Conservation (phyloP, 495 filamentous ascomycete genomes). For the Xylaria curta region DNA sequence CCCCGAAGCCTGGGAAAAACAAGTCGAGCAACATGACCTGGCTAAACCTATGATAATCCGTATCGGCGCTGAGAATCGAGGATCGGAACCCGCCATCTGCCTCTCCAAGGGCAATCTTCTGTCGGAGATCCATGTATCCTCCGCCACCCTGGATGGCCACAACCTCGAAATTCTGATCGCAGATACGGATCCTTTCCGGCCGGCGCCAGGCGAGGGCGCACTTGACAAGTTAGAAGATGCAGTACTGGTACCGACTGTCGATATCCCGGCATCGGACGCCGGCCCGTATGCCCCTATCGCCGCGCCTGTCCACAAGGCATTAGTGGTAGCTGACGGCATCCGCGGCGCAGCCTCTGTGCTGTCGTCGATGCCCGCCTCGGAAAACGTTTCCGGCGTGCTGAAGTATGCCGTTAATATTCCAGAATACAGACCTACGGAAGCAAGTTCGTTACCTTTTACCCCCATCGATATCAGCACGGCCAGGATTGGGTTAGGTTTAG, state of each 20-base stretch:
- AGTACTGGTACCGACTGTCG: constrained; percentile 75
- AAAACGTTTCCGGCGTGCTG: constrained; percentile 42
- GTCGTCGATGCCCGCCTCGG: constrained; percentile 42
- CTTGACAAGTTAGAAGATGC: constrained; percentile 55
- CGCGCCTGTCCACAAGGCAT: constrained; percentile 83
- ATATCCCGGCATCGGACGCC: constrained; percentile 65
- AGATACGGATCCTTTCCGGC: constrained; percentile 53
- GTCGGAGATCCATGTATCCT: constrained; percentile 64
- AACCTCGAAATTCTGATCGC: constrained; percentile 83
- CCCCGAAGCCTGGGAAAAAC: constrained; percentile 72
- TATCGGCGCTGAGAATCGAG: constrained; percentile 38
- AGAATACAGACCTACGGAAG: constrained; percentile 42
- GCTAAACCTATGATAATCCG: constrained; percentile 54
- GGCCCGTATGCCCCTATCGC: constrained; percentile 68
- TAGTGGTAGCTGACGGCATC: constrained; percentile 75
- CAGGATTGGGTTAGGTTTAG: constrained; percentile 63
- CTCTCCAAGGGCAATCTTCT: constrained; percentile 44
- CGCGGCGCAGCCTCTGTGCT: constrained; percentile 50
- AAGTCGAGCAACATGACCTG: constrained; percentile 58
- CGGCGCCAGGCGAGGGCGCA: constrained; percentile 42
- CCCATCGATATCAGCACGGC: constrained; percentile 53
- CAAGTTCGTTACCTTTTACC: constrained; percentile 42
- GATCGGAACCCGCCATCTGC: constrained; percentile 33
- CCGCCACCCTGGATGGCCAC: constrained; percentile 67
- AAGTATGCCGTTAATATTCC: constrained; percentile 52